Evolutionary conservation across 2,329 filamentous ascomycete genomes (phyloP).

Genomic region (Paraphoma sp.): DNA sequence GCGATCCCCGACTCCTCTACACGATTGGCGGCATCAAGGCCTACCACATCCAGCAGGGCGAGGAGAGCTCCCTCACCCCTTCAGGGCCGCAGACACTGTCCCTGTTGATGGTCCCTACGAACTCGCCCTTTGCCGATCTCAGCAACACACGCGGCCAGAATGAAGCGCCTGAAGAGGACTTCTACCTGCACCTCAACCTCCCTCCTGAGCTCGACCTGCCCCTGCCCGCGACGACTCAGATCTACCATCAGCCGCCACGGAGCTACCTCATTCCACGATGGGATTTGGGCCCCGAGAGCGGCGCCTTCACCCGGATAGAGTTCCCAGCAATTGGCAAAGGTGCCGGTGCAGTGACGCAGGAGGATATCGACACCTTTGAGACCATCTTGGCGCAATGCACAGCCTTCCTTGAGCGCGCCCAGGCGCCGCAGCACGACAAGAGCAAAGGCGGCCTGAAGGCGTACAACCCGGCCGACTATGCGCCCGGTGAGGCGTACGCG

Average conservation of each 20-base stretch:
- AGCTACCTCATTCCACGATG: conserved; percentile 96
- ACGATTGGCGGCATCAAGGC: conserved; percentile 83
- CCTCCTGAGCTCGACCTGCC: conserved; percentile 94
- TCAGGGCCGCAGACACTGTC: conserved; percentile 90
- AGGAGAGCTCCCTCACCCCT: conserved; percentile 81
- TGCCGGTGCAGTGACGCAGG: conserved; percentile 71
- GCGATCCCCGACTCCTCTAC: conserved; percentile 64
- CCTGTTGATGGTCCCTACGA: conserved; percentile 93
- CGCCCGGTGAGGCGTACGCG: conserved; percentile 79
- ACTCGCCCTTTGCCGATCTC: conserved; percentile 68
- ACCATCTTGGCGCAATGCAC: conserved; percentile 98
- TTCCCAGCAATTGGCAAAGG: conserved; percentile 79
- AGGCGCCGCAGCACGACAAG: conserved; percentile 59
- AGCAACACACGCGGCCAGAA: conserved; percentile 64
- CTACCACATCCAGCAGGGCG: conserved; percentile 88
- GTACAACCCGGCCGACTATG: conserved; percentile 85
- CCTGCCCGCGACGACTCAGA: conserved; percentile 92
- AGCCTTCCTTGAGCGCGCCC: conserved; percentile 85
- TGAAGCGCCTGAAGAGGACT: conserved; percentile 72
- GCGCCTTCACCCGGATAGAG: conserved; percentile 91
- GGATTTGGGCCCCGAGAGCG: conserved; percentile 87
- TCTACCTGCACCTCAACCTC: conserved; percentile 94
- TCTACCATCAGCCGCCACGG: conserved; percentile 91
- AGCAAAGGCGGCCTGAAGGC: conserved; percentile 42
- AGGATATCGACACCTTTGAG: conserved; percentile 95